Percentiles rank a stretch among this genome's conserved stretches.
These are phyloP conservation scores for Microdochium nivale DNA, from an alignment of 2,329 filamentous ascomycete species.

Conservation along the genomic window DNA sequence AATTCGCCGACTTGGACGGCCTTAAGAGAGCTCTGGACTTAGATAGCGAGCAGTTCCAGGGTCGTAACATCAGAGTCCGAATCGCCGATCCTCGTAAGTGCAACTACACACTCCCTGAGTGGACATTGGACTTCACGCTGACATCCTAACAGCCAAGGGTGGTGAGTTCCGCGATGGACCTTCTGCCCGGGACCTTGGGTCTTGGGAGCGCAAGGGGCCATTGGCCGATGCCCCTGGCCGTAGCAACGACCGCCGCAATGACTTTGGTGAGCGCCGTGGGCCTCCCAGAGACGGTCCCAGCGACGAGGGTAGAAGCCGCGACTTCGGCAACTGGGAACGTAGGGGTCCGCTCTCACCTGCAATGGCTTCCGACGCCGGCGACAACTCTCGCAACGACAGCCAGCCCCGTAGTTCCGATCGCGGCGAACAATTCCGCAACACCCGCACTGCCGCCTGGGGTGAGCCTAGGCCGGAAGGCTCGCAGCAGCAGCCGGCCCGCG, in stretches of 20 bases:
- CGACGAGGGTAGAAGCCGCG: constrained; percentile 68
- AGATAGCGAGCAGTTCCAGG: constrained; percentile 76
- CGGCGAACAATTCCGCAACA: constrained; percentile 48
- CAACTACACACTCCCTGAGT: neutral
- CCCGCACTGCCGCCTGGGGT: constrained; percentile 68
- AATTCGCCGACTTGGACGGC: constrained; percentile 81
- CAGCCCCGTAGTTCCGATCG: constrained; percentile 47
- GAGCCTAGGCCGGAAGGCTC: constrained; percentile 69
- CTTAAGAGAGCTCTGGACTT: constrained; percentile 83
- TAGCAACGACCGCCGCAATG: constrained; percentile 35
- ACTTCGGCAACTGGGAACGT: constrained; percentile 89
- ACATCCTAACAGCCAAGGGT: constrained; percentile 65
- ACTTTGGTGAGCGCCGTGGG: constrained; percentile 56
- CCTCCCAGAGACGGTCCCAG: constrained; percentile 59
- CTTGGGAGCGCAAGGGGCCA: constrained; percentile 92
- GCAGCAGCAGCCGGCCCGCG: constrained; percentile 58
- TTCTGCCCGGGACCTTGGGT: constrained; percentile 65
- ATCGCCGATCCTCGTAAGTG: constrained; percentile 93
- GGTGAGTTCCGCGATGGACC: constrained; percentile 54
- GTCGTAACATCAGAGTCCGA: constrained; percentile 84
- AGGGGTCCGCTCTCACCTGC: constrained; percentile 78
- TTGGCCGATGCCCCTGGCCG: constrained; percentile 56
- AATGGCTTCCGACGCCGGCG: constrained; percentile 41
- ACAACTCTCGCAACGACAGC: constrained; percentile 44
- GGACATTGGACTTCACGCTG: constrained; percentile 16